phyloP scores from a whole-genome alignment of 345 rosid genomes.

The Gossypium turneri region DNA sequence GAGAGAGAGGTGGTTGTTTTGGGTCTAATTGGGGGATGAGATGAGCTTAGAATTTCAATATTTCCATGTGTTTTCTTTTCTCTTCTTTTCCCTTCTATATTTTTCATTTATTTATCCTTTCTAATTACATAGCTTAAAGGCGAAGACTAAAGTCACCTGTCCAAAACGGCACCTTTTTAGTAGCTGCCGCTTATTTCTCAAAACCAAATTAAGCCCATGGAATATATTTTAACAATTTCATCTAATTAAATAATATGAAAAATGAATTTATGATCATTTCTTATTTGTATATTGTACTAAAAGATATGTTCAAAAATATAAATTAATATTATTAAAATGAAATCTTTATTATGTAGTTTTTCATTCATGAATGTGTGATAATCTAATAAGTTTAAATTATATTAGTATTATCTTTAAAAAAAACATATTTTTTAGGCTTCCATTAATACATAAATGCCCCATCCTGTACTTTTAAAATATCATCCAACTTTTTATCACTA shows the following conservation, averaged over 20 bases:
- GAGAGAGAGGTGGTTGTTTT: not conserved
- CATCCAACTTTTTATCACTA: too few species aligned
- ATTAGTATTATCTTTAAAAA: too few species aligned
- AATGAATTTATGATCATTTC: not conserved
- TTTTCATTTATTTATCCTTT: not conserved
- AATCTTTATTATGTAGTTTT: too few species aligned
- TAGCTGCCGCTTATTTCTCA: not conserved
- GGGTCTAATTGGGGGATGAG: slow-evolving; percentile 19
- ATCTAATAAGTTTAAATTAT: too few species aligned
- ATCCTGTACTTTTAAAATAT: too few species aligned
- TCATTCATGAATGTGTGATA: too few species aligned
- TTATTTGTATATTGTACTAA: not conserved
- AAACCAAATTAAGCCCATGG: not conserved
- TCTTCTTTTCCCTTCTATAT: not conserved
- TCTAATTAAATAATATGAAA: not conserved
- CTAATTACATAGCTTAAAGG: not conserved
- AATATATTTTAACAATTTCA: not conserved
- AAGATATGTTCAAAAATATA: not conserved
- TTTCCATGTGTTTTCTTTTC: slow-evolving; percentile 17
- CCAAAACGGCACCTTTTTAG: not conserved
- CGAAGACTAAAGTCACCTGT: not conserved
- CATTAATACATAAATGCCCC: too few species aligned
- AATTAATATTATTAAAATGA: not conserved
- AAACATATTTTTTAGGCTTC: too few species aligned
- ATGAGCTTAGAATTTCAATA: slow-evolving; percentile 27